phyloP scores from a whole-genome alignment of 805 yeast species.

The Lachancea nothofagi region DNA sequence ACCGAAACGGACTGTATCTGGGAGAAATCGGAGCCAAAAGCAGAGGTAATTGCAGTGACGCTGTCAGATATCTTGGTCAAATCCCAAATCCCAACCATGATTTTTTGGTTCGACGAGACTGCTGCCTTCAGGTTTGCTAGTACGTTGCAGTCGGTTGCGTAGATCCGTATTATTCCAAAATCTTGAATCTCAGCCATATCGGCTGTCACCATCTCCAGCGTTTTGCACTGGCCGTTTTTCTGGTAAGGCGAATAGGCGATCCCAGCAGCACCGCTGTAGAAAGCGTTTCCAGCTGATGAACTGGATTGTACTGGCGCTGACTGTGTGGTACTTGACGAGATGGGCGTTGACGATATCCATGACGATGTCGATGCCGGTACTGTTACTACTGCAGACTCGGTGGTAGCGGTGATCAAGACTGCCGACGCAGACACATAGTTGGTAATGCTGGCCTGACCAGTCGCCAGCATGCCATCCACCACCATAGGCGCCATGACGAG shows the following conservation, averaged over 20 bases:
- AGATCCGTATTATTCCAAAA: conserved; percentile 55
- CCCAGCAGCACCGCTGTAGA: conserved; percentile 10
- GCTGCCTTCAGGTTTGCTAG: conserved; percentile 57
- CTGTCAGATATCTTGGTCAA: conserved; percentile 56
- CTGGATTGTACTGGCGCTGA: too few species aligned
- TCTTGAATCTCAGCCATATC: conserved; percentile 51
- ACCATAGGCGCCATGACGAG: conserved; percentile 1
- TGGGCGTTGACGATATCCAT: background rate
- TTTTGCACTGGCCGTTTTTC: conserved; percentile 58
- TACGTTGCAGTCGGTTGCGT: conserved; percentile 75
- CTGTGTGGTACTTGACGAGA: background rate
- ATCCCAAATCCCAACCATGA: conserved; percentile 64
- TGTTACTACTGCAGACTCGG: background rate
- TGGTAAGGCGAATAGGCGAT: conserved; percentile 60
- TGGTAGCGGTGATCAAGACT: too few species aligned
- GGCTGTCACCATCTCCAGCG: conserved; percentile 39
- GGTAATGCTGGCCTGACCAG: too few species aligned
- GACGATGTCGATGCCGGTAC: background rate
- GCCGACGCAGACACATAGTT: too few species aligned
- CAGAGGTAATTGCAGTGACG: conserved; percentile 45
- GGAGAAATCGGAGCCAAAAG: conserved; percentile 42
- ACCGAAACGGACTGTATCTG: conserved; percentile 43
- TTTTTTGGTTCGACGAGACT: conserved; percentile 62
- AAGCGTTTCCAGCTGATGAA: background rate
- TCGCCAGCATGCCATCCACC: background rate